Base-by-base conservation (phyloP, 148 eudicot species). In the Camellia lanceoleosa region DNA sequence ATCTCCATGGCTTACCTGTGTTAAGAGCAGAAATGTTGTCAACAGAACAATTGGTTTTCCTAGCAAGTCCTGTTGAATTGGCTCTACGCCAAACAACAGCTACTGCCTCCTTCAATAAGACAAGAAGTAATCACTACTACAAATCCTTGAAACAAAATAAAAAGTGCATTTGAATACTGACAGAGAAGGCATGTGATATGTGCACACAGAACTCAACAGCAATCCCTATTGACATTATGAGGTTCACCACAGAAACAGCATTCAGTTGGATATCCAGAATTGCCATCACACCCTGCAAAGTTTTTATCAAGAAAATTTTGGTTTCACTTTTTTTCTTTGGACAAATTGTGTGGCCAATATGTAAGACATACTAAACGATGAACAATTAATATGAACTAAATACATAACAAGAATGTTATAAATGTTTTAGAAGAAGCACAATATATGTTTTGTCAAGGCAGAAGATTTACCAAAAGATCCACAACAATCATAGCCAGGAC, bases 141-240 rank as follows among this genome's bases (percentile, higher is more conserved):
- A 74, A 18, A 74, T 59, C 59, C 66, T 7, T 74, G 65, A 42
- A 47, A 19, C 12, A 5, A 43, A 46, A 42, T 30, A 16, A 58
- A 1, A 74, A 43, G 43, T 2, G 56, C 12, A 23, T 47, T 19
- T 62, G 38, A 41, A 63, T 47, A 87, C 92, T 78, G 23, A 97
- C 99, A 94, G 93, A 82, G 93, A 94, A 97, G 81, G 99, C 97
- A 85, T 97, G 99, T 30, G 98, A 92, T 71, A 97, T 94, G 83
- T 97, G 99, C 73, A 97, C 99, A 83, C 99, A 97, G 75, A 97
- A 97, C 89, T 97, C 99, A 74, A 97, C 99, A 59, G 97, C 89
- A 76, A 97, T 97, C n/a, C 99, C 98, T 75, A 97, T 97, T 20
- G 99, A 85, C 99, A 97, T 97, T 49, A 97, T 90, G 51, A 97